A percentile compares a stretch with the other conserved stretches of the same genome.
These are phyloP conservation scores for Trametes polyzona DNA, from an alignment of 1,284 basidiomycete species.

Conservation along the genomic window DNA sequence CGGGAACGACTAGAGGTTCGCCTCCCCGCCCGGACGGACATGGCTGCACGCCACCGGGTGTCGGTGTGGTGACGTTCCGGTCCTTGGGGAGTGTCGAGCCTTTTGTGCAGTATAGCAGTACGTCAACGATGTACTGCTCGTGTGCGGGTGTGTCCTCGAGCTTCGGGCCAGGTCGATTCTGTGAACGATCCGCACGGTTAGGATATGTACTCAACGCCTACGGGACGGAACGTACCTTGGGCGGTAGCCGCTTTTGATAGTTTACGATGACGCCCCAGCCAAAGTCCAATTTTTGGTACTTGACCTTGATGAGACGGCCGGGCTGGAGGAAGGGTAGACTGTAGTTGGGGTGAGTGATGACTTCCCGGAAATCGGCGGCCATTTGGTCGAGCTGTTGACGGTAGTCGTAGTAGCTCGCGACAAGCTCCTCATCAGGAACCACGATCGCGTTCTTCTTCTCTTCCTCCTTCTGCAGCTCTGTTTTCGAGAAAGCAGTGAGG, in stretches of 20 bases:
- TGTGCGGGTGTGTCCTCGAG: constrained; percentile 79
- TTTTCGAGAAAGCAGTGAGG: too few species aligned
- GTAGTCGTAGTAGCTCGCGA: constrained; percentile 91
- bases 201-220: background rate
- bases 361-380: constrained; percentile 84
- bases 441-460: constrained; percentile 65
- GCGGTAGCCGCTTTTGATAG: constrained; percentile 82
- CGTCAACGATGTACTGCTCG: constrained; percentile 92
- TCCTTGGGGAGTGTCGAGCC: constrained; percentile 72
- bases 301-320: constrained; percentile 90
- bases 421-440: constrained; percentile 83
- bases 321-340: constrained; percentile 92
- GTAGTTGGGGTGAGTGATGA: constrained; percentile 95
- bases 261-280: constrained; percentile 96
- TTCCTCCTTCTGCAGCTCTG: constrained; percentile 83
- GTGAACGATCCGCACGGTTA: background rate
- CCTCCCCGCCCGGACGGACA: constrained; percentile 76
- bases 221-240: constrained; percentile 57
- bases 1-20: constrained; percentile 86
- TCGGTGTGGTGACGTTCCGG: constrained; percentile 53
- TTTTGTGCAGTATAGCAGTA: constrained; percentile 83
- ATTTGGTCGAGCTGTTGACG: constrained; percentile 92
- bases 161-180: constrained; percentile 60
- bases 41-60: constrained; percentile 76
- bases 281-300: constrained; percentile 88